Base-by-base conservation (phyloP, 495 filamentous ascomycete species). In the Melanomma pulvis-pyrius region DNA sequence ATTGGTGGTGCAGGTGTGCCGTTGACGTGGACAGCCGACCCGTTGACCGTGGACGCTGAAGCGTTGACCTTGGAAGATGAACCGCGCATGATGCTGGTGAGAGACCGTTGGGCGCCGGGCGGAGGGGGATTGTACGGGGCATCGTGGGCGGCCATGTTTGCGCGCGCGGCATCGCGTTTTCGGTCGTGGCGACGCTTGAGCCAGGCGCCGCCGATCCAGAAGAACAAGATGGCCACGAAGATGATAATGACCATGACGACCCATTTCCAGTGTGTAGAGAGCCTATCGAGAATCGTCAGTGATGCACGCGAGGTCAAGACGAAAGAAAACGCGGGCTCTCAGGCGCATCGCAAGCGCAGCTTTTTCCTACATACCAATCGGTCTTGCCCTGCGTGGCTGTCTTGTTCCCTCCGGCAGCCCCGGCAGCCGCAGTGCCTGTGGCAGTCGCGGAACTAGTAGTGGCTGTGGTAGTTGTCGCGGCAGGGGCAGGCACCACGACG, bases 211-310 rank as follows among this genome's bases (percentile, higher is more conserved):
- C 65, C 41, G 59, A 74, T 19, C 63, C 61, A 72, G 70, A 74
- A 36, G 61, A 59, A 4, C 62, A 73, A 13, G 52, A 76, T 70
- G 63, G 52, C 71, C 63, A 76, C 29, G 59, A 59, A 59, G 47
- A 77, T 66, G 56, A 76, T 66, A 64, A 77, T 73, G 57, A 75
- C 62, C 73, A 77, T 76, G 47, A 77, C 52, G 54, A 77, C 69
- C 74, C 74, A 77, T 67, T 71, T 70, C 63, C 61, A 68, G 52
- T 74, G 71, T 3, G 26, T 25, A 24, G 48, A 29, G 7, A 5
- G n/a, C 21, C 22, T 25, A 17, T 9, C 4, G 24, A 17, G 3
- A 29, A 51, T 8, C 3, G 48, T 25, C 22, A 51, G 48, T 9
- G 22, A 29, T 11, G 26, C 1, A 26, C 11, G 6, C 22, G 9